Conservation (phyloP, 1,139 yeast genomes). For the Dujonia santamariae region DNA sequence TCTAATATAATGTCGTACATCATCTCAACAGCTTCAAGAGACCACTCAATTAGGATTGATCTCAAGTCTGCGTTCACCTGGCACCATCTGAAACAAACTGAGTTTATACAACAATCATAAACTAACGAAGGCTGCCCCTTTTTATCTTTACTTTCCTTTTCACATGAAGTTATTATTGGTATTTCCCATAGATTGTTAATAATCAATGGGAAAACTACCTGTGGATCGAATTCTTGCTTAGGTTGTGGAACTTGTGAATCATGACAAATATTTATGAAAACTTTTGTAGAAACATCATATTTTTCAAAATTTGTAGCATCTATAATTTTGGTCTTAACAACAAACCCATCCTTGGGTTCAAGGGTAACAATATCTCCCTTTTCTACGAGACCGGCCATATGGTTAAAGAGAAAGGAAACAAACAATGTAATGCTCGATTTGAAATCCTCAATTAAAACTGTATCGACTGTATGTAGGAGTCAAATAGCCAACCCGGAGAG, state of each 20-base stretch:
- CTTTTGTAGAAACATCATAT: conserved; percentile 47
- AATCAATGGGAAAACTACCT: conserved; percentile 58
- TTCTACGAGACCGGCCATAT: conserved; percentile 17
- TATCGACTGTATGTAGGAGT: too few species aligned
- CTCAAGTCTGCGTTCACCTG: conserved; percentile 49
- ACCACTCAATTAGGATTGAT: conserved; percentile 55
- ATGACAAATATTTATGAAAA: conserved; percentile 77
- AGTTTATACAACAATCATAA: conserved; percentile 73
- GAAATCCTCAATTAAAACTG: too few species aligned
- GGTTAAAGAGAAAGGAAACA: not conserved
- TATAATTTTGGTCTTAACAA: conserved; percentile 55
- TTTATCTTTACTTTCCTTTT: conserved; percentile 59
- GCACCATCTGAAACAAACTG: conserved; percentile 60
- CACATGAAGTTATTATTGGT: conserved; percentile 67
- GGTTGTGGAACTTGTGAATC: conserved; percentile 59
- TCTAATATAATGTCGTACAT: conserved; percentile 36
- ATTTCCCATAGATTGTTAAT: conserved; percentile 80
- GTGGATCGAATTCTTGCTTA: conserved; percentile 49
- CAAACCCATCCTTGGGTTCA: conserved; percentile 60
- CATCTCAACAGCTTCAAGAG: conserved; percentile 67
- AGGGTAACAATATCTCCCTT: conserved; percentile 18
- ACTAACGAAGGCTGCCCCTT: conserved; percentile 64
- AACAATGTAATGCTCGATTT: too few species aligned
- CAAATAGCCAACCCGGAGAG: too few species aligned
- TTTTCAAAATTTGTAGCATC: conserved; percentile 22